Percentiles rank a stretch among this genome's conserved stretches.
Evolutionary conservation across 1,284 basidiomycete genomes (phyloP).

Genomic region (Boletus mariae): DNA sequence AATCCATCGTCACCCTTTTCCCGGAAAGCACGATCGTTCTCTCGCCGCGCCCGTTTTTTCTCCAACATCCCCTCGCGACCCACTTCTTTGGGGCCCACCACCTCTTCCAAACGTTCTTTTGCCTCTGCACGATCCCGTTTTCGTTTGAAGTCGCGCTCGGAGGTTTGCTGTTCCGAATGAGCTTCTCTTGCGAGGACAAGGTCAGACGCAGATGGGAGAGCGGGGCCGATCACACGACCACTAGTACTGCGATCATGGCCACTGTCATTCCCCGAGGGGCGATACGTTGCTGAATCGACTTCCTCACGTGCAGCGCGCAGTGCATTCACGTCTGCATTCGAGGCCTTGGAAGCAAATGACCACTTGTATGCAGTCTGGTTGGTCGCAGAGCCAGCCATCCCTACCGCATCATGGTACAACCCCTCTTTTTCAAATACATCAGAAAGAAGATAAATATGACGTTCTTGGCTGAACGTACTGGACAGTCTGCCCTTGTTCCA

Average conservation of each 20-base stretch:
- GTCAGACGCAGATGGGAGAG: conserved; percentile 63
- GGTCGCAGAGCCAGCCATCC: conserved; percentile 46
- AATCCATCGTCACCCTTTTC: conserved; percentile 70
- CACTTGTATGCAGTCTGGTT: conserved; percentile 64
- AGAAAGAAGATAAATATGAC: neutral
- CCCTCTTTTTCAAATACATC: conserved; percentile 24
- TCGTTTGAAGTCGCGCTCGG: conserved; percentile 53
- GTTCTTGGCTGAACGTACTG: conserved; percentile 35
- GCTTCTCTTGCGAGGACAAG: conserved; percentile 61
- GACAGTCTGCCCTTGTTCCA: conserved; percentile 75
- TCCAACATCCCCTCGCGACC: conserved; percentile 73
- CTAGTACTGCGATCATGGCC: conserved; percentile 21
- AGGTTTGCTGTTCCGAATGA: conserved; percentile 43
- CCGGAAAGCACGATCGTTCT: conserved; percentile 59
- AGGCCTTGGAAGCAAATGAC: conserved; percentile 49
- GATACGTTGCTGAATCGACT: conserved; percentile 58
- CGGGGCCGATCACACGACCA: conserved; percentile 56
- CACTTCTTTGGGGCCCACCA: conserved; percentile 68
- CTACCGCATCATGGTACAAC: conserved; percentile 57
- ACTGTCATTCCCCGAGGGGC: conserved; percentile 25
- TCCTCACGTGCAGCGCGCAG: conserved; percentile 55
- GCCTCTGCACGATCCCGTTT: conserved; percentile 64
- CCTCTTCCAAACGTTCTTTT: conserved; percentile 66
- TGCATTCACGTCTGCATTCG: conserved; percentile 49
- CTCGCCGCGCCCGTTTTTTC: conserved; percentile 66